Evolutionary conservation across 1,284 basidiomycete species (phyloP).

Genomic region (Moesziomyces globuligerus): DNA sequence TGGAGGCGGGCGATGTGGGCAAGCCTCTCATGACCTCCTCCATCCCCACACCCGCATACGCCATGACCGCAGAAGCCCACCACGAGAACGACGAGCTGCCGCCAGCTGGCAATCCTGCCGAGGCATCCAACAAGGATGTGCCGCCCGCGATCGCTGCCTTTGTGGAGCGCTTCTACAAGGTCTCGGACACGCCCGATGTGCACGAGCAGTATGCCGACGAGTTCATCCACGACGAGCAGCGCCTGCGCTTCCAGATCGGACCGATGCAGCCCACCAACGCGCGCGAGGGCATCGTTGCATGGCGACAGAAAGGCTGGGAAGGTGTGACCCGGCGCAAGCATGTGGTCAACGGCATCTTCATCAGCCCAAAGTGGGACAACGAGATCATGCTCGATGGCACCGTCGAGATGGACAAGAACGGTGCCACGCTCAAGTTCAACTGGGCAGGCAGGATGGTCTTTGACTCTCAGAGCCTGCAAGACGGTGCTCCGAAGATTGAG

Average conservation of each 20-base stretch:
- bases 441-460: slow-evolving; percentile 56
- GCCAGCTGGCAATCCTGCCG: slow-evolving; percentile 31
- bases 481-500: slow-evolving; percentile 38
- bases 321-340: slow-evolving; percentile 44
- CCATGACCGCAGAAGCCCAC: slow-evolving; percentile 11
- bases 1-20: too few species aligned
- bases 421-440: slow-evolving; percentile 34
- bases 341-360: slow-evolving; percentile 41
- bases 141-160: slow-evolving; percentile 34
- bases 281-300: slow-evolving; percentile 30
- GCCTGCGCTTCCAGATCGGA: slow-evolving; percentile 49
- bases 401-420: slow-evolving; percentile 52
- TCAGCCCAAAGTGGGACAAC: slow-evolving; percentile 39
- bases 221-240: slow-evolving; percentile 28
- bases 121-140: slow-evolving; percentile 28
- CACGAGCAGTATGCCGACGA: slow-evolving; percentile 44
- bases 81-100: slow-evolving; percentile 30
- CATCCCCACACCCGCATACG: too few species aligned
- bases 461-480: slow-evolving; percentile 32
- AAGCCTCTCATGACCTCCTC: too few species aligned
- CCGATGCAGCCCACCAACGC: slow-evolving; percentile 43
- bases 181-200: slow-evolving; percentile 41
- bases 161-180: slow-evolving; percentile 36
- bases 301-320: slow-evolving; percentile 48
- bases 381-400: slow-evolving; percentile 53